These are phyloP conservation scores for Epithemia pelagica DNA, from an alignment of 108 stramenopile genomes.

Conservation along the genomic window DNA sequence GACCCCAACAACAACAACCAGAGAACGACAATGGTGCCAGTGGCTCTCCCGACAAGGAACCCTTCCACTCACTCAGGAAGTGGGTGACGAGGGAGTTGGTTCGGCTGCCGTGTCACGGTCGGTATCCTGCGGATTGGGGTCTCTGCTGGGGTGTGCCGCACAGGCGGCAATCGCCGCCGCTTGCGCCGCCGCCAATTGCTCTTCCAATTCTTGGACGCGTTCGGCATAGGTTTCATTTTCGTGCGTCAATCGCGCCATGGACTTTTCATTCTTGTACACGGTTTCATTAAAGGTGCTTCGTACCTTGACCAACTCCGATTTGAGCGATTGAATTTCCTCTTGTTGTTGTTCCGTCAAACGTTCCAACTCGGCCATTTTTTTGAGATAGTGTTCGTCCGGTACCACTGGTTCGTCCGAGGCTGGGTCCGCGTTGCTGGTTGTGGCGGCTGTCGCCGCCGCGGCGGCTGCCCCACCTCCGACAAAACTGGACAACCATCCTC, in stretches of 20 bases:
- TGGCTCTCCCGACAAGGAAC: no score
- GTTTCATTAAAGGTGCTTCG: constrained; percentile 31
- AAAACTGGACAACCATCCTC: constrained; percentile 4
- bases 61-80: no score
- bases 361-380: constrained; percentile 24
- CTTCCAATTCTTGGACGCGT: background rate
- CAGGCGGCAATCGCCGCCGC: no score
- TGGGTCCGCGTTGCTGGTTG: background rate
- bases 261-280: constrained; percentile 26
- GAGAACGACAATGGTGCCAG: no score
- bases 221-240: constrained; percentile 29
- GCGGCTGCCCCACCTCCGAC: background rate
- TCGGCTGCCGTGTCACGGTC: no score
- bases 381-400: constrained; percentile 4
- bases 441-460: background rate
- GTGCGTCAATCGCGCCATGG: constrained; percentile 21
- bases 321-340: constrained; percentile 20
- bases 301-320: constrained; percentile 34
- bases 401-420: no score
- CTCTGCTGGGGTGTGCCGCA: no score
- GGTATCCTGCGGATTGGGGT: no score
- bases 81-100: no score
- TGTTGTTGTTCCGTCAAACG: constrained; percentile 15
- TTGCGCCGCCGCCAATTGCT: background rate
- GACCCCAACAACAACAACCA: no score